Evolutionary conservation across 345 rosid genomes (phyloP).

Genomic region (Hibiscus mutabilis): DNA sequence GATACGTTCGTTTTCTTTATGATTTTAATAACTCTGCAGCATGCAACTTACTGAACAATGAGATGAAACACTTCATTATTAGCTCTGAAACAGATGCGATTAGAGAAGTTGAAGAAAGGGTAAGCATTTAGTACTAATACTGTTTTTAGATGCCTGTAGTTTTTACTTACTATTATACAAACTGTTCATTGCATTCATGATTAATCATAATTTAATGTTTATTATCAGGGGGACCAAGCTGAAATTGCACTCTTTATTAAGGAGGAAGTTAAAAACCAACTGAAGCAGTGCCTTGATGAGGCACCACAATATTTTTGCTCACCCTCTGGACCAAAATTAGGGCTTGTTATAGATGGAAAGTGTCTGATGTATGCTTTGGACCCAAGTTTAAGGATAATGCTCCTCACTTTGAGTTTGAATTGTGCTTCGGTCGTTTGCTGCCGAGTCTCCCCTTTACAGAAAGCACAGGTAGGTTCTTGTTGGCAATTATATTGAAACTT

Average conservation of each 20-base stretch:
- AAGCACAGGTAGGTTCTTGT: constrained; percentile 72
- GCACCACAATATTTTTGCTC: constrained; percentile 56
- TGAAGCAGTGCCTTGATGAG: constrained; percentile 77
- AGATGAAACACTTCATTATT: constrained; percentile 88
- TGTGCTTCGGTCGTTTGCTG: constrained; percentile 97
- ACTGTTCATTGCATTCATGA: background rate
- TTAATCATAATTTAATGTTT: constrained; percentile 1
- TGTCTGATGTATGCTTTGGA: constrained; percentile 97
- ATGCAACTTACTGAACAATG: constrained; percentile 94
- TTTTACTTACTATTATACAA: background rate
- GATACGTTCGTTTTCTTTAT: constrained; percentile 8
- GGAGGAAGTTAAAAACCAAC: constrained; percentile 75
- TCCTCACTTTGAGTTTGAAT: constrained; percentile 90
- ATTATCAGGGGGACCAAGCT: constrained; percentile 79
- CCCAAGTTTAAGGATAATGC: constrained; percentile 73
- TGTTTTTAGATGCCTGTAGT: constrained; percentile 13
- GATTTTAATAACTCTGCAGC: constrained; percentile 50
- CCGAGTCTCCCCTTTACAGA: constrained; percentile 97
- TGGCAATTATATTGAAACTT: constrained; percentile 3
- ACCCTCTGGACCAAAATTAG: constrained; percentile 67
- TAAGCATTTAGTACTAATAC: constrained; percentile 25
- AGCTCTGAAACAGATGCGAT: constrained; percentile 94
- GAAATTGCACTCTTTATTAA: constrained; percentile 83
- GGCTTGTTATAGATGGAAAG: constrained; percentile 93
- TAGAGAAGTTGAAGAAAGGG: constrained; percentile 85